Evolutionary conservation across 2,329 filamentous ascomycete genomes (phyloP).

Genomic region (Albifimbria verrucaria): DNA sequence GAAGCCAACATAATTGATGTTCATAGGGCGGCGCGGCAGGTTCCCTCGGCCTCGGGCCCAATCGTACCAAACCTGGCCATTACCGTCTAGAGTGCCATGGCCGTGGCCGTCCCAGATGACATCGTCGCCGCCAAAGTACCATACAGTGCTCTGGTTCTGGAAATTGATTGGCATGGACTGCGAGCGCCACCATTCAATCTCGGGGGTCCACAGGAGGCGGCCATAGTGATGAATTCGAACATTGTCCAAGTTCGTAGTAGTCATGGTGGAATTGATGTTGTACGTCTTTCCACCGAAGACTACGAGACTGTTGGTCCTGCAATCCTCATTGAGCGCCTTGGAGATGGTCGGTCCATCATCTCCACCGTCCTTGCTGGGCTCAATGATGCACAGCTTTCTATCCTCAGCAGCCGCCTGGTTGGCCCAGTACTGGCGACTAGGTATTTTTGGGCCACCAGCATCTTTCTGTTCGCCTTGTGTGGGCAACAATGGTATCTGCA

Average conservation of each 20-base stretch:
- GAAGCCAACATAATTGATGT: conserved; percentile 40
- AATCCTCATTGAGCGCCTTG: conserved; percentile 27
- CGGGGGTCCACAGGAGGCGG: conserved; percentile 35
- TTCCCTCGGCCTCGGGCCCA: conserved; percentile 42
- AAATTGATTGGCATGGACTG: conserved; percentile 49
- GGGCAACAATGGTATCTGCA: neutral
- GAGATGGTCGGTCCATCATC: conserved; percentile 29
- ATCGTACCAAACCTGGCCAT: conserved; percentile 59
- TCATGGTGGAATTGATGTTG: conserved; percentile 32
- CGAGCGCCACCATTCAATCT: conserved; percentile 50
- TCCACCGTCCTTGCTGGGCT: conserved; percentile 18
- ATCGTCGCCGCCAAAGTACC: conserved; percentile 51
- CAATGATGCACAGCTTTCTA: conserved; percentile 24
- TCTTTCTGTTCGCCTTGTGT: neutral
- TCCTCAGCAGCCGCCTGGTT: conserved; percentile 12
- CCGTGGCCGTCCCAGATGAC: conserved; percentile 47
- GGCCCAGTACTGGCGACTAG: neutral
- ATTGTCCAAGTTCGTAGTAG: conserved; percentile 26
- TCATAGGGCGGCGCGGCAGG: conserved; percentile 48
- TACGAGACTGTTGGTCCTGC: conserved; percentile 24
- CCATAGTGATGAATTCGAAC: conserved; percentile 43
- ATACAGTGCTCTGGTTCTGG: conserved; percentile 54
- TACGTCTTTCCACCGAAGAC: conserved; percentile 30
- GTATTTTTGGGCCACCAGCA: neutral
- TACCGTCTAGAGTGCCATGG: conserved; percentile 53